These are phyloP conservation scores for Gossypium gossypioides DNA, from an alignment of 441 rosid genomes.

Conservation along the genomic window DNA sequence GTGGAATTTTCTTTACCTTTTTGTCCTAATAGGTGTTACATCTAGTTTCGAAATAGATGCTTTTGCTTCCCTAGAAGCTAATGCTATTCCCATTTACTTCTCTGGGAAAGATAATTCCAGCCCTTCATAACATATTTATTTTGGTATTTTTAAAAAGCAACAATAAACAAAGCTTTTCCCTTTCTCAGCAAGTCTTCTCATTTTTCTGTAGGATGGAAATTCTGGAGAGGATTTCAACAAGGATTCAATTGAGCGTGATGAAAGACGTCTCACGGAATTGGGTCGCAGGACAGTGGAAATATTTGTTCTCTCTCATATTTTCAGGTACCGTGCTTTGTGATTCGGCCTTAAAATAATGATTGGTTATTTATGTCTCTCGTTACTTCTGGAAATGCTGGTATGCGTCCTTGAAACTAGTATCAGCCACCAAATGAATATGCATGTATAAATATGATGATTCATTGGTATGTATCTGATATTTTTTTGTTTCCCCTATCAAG, in stretches of 20 bases:
- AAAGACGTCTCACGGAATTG: slow-evolving; percentile 80
- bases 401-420: not conserved
- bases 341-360: not conserved
- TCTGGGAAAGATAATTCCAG: not conserved
- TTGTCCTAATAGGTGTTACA: not conserved
- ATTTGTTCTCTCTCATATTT: slow-evolving; percentile 83
- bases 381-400: slow-evolving; percentile 1
- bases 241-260: slow-evolving; percentile 76
- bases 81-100: not conserved
- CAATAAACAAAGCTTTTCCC: not conserved
- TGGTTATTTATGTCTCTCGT: not conserved
- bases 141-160: not conserved
- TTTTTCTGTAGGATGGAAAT: slow-evolving; percentile 54
- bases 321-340: slow-evolving; percentile 42
- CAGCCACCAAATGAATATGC: not conserved
- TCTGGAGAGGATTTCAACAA: slow-evolving; percentile 70
- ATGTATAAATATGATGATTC: not conserved
- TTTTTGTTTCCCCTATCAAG: not conserved
- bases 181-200: slow-evolving; percentile 5
- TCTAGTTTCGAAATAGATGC: not conserved
- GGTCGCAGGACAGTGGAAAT: slow-evolving; percentile 88
- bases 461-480: not conserved
- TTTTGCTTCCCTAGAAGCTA: not conserved
- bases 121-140: not conserved
- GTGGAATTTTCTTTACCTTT: not conserved